phyloP scores from a whole-genome alignment of 192 early-diverging fungal genomes.

The Podochytrium sp. region DNA sequence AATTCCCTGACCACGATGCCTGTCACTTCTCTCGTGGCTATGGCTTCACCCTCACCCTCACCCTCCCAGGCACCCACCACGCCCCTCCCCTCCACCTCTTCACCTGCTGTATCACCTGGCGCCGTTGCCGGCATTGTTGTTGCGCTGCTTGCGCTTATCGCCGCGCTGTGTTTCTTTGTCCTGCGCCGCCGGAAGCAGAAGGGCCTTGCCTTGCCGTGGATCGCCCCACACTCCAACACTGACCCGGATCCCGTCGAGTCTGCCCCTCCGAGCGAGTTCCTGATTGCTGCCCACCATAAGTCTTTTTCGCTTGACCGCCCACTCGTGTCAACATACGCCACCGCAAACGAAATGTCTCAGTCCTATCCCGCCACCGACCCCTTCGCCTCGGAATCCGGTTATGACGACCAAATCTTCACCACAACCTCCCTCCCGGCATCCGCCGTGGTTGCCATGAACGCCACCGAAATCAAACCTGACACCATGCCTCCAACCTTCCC shows the following conservation, averaged over 20 bases:
- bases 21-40: not conserved
- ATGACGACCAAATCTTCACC: too few species aligned
- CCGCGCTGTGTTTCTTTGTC: not conserved
- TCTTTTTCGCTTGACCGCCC: not conserved
- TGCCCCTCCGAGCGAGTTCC: not conserved
- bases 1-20: not conserved
- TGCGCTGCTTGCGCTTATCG: not conserved
- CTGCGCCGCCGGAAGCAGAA: not conserved
- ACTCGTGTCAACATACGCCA: not conserved
- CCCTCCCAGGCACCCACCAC: not conserved
- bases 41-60: not conserved
- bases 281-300: not conserved
- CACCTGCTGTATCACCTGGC: not conserved
- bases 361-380: too few species aligned
- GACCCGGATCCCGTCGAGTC: not conserved
- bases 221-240: not conserved
- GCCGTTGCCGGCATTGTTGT: not conserved
- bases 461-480: too few species aligned
- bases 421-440: too few species aligned
- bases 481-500: too few species aligned
- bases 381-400: too few species aligned
- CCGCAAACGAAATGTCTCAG: not conserved
- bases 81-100: not conserved
- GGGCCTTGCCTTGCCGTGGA: not conserved
- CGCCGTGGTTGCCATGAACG: too few species aligned